Percentiles rank a stretch among this genome's conserved stretches.
Evolutionary conservation across 2,329 filamentous ascomycete genomes (phyloP).

Genomic region (Talaromyces sp.): DNA sequence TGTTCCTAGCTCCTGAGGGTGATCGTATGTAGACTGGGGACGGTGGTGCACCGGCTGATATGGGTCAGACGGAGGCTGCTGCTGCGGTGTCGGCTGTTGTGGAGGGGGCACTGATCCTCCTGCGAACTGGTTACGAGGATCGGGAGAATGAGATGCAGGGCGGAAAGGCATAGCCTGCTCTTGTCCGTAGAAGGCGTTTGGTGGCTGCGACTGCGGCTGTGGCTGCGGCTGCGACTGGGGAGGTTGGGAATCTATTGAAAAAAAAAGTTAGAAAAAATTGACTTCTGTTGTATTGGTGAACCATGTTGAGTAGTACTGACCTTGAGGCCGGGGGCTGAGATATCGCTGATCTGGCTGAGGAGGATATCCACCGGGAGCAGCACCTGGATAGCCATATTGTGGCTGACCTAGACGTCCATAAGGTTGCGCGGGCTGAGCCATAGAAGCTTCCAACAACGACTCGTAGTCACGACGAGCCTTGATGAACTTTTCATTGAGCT

Average conservation of each 20-base stretch:
- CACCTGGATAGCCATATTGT: constrained; percentile 38
- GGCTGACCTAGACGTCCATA: constrained; percentile 65
- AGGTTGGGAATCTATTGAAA: constrained; percentile 28
- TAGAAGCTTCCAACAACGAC: constrained; percentile 89
- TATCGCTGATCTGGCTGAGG: constrained; percentile 66
- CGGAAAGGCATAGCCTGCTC: constrained; percentile 52
- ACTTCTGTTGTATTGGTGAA: neutral
- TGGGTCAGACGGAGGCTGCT: constrained; percentile 55
- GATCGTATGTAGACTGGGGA: constrained; percentile 69
- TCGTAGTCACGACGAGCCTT: constrained; percentile 97
- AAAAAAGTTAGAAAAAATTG: constrained; percentile 1
- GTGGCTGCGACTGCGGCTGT: constrained; percentile 33
- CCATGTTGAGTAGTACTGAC: constrained; percentile 25
- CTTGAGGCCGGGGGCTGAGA: constrained; percentile 61
- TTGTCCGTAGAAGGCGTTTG: constrained; percentile 66
- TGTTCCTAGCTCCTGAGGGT: constrained; percentile 76
- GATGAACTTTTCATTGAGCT: constrained; percentile 99
- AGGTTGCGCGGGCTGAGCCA: constrained; percentile 86
- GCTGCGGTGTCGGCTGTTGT: constrained; percentile 41
- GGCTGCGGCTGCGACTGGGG: constrained; percentile 47
- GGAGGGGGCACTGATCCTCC: constrained; percentile 39
- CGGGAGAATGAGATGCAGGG: constrained; percentile 44
- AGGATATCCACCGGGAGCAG: constrained; percentile 36
- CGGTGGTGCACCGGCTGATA: constrained; percentile 53
- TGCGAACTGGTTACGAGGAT: constrained; percentile 40